These are phyloP conservation scores for Pouteria glomerata DNA, from an alignment of 148 eudicot species.

Conservation along the genomic window DNA sequence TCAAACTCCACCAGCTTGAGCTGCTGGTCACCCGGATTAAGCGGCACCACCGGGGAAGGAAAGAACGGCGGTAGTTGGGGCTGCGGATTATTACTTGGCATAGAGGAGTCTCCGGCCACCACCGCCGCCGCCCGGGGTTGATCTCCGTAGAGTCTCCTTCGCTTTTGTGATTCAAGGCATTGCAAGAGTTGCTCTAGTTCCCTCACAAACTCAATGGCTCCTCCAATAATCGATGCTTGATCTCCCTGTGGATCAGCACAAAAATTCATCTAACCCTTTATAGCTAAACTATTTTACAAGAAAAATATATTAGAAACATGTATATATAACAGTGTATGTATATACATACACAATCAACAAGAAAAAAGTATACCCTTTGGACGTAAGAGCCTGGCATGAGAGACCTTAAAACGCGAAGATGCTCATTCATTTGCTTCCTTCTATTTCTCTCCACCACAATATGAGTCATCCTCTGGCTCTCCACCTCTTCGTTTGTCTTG, in stretches of 20 bases:
- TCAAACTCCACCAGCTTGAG: slow-evolving; percentile 36
- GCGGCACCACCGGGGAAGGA: slow-evolving; percentile 20
- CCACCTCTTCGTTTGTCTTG: slow-evolving; percentile 87
- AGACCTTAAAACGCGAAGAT: slow-evolving; percentile 83
- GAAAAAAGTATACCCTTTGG: slow-evolving; percentile 99
- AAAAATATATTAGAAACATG: too few relatives aligned
- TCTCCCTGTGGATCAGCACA: slow-evolving; percentile 54
- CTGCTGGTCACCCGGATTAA: slow-evolving; percentile 22
- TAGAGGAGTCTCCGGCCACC: slow-evolving; percentile 35
- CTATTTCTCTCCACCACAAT: slow-evolving; percentile 90
- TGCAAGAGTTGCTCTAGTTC: slow-evolving; percentile 89
- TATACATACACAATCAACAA: too few relatives aligned
- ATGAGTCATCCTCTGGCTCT: slow-evolving; percentile 95
- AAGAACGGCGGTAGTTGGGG: slow-evolving; percentile 30
- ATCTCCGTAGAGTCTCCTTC: slow-evolving; percentile 78
- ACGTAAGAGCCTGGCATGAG: slow-evolving; percentile 99
- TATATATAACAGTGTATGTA: too few relatives aligned
- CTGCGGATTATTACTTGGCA: slow-evolving; percentile 15
- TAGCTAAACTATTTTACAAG: too few relatives aligned
- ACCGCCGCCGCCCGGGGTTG: slow-evolving; percentile 21
- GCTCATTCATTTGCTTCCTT: slow-evolving; percentile 98
- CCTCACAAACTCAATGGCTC: slow-evolving; percentile 92
- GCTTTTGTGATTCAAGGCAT: slow-evolving; percentile 90
- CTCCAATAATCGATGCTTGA: slow-evolving; percentile 95
- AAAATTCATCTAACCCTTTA: background rate